Percentiles rank a stretch among this genome's conserved stretches.
Evolutionary conservation across 2,329 filamentous ascomycete genomes (phyloP).

Genomic region (Cercospora sp.): DNA sequence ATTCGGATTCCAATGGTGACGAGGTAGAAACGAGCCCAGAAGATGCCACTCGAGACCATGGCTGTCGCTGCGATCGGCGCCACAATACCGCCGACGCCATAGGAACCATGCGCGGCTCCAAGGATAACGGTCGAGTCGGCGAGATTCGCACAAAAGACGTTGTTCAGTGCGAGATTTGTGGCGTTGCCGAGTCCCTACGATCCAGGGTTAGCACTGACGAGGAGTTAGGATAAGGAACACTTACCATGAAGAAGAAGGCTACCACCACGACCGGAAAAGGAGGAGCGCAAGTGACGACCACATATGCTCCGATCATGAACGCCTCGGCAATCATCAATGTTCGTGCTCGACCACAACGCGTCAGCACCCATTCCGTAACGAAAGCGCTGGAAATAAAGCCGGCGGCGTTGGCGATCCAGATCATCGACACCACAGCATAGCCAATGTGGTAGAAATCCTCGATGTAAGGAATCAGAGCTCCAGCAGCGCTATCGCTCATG

Average conservation of each 20-base stretch:
- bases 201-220: not conserved
- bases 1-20: conserved; percentile 62
- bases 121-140: conserved; percentile 54
- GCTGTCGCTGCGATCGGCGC: conserved; percentile 74
- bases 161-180: conserved; percentile 56
- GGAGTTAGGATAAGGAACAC: not conserved
- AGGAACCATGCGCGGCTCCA: conserved; percentile 66
- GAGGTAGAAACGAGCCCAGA: conserved; percentile 74
- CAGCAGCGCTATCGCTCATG: conserved; percentile 68
- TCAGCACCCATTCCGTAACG: conserved; percentile 64
- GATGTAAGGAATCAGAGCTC: conserved; percentile 79
- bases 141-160: conserved; percentile 58
- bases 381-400: conserved; percentile 75
- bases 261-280: conserved; percentile 69
- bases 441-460: conserved; percentile 73
- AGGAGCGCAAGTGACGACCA: conserved; percentile 65
- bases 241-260: conserved; percentile 57
- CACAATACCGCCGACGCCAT: conserved; percentile 52
- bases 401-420: conserved; percentile 55
- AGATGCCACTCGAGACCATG: conserved; percentile 60
- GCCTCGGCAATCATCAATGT: conserved; percentile 61
- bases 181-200: conserved; percentile 52
- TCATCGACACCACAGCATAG: conserved; percentile 75
- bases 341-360: conserved; percentile 64
- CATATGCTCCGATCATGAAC: conserved; percentile 61